A percentile compares a stretch with the other conserved stretches of the same genome.
Evolutionary conservation across 495 filamentous ascomycete species (phyloP).

Genomic region (Penicillium odoratum): DNA sequence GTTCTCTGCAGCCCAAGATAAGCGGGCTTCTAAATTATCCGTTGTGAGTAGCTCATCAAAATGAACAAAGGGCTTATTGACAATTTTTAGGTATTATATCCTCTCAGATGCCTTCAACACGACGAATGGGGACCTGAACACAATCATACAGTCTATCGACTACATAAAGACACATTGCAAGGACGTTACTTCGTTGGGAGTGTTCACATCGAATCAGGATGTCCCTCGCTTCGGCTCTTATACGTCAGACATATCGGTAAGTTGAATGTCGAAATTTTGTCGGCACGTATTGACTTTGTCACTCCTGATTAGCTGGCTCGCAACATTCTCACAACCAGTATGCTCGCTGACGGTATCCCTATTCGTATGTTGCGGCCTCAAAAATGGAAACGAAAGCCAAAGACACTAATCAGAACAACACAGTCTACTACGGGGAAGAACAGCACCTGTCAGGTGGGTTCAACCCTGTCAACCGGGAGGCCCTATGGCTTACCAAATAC

Average conservation of each 20-base stretch:
- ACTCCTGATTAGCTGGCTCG: conserved; percentile 41
- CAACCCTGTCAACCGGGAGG: conserved; percentile 66
- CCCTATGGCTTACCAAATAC: conserved; percentile 67
- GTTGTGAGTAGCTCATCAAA: conserved; percentile 45
- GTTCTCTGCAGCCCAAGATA: conserved; percentile 55
- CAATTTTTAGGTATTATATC: conserved; percentile 63
- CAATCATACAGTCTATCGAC: conserved; percentile 48
- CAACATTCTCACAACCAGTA: conserved; percentile 65
- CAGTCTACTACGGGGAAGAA: conserved; percentile 62
- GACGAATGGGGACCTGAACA: conserved; percentile 47
- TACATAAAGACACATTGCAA: conserved; percentile 44
- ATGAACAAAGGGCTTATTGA: conserved; percentile 43
- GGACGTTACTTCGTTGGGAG: conserved; percentile 59
- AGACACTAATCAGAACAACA: conserved; percentile 10
- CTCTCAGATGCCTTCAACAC: conserved; percentile 54
- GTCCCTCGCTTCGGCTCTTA: conserved; percentile 55
- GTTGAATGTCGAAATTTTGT: conserved; percentile 7
- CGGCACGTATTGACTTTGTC: conserved; percentile 21
- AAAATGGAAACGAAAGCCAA: not conserved
- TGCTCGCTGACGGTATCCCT: conserved; percentile 62
- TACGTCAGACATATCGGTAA: conserved; percentile 35
- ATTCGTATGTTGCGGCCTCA: conserved; percentile 29
- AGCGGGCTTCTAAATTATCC: conserved; percentile 64
- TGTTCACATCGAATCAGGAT: conserved; percentile 75
- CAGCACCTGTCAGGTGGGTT: conserved; percentile 59